Base-by-base conservation (phyloP, 306 rosid genomes). In the Styphnolobium japonicum region DNA sequence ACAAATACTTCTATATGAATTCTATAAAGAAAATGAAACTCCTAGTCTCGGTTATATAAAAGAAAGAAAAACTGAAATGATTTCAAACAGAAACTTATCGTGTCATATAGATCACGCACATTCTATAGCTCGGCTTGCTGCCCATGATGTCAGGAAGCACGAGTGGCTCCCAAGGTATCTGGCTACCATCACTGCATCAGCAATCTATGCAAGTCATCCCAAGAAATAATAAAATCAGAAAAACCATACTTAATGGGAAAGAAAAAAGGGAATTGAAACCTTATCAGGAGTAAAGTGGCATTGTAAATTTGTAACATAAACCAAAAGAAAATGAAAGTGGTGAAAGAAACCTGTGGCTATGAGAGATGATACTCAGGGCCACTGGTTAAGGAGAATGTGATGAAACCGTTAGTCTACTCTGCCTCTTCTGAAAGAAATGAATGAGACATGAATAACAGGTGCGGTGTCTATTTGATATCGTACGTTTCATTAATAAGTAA, bases 301-400 rank as follows among this genome's bases (percentile, higher is more conserved):
- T n/a, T 52, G 10, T 46, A 69, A 75, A 77, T 9, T 49, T 66
- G 49, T 23, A 5, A 21, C 3, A 31, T 9, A 27, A 31, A 68
- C 8, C 12, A 19, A 78, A 53, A 46, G 57, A 58, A 22, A 27
- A 56, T 48, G 37, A 27, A 80, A 39, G 56, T 56, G 40, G 9
- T 39, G 43, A 7, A 36, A 67, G 23, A 27, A 57, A 85, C 88
- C 83, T 81, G 86, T 21, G n/a, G n/a, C n/a, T n/a, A n/a, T n/a
- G 75, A 73, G 46, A 67, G 52, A 62, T 85, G 88, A 82, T 82
- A 85, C 67, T 85, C 81, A 60, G 86, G 88, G 15, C 86, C 88
- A 72, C 73, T 53, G 33, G 86, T 78, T 67, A 85, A 73, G 62
- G 86, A 73, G 48, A 85, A 85, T 27, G 52, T 73, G 81, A 85